Evolutionary conservation across 768 basidiomycete genomes (phyloP).

Genomic region (Mycena olivaceomarginata): DNA sequence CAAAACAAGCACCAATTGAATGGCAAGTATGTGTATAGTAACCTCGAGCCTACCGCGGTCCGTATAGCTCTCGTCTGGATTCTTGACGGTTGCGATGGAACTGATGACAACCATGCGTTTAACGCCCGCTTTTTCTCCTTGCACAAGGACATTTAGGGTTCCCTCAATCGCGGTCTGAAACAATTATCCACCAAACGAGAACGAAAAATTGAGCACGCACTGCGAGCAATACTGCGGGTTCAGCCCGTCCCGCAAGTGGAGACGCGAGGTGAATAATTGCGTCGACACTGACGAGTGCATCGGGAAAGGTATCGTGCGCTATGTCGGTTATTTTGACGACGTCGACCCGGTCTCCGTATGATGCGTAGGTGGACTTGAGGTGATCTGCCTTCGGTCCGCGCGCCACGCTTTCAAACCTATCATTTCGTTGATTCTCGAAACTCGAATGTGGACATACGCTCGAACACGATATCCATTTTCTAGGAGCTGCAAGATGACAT

Average conservation of each 20-base stretch:
- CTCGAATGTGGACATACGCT: constrained; percentile 56
- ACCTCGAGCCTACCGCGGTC: constrained; percentile 52
- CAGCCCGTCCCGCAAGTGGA: constrained; percentile 13
- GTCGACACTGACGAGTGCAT: constrained; percentile 69
- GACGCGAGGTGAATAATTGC: constrained; percentile 63
- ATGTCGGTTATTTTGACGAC: constrained; percentile 53
- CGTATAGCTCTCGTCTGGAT: constrained; percentile 46
- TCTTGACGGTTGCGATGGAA: constrained; percentile 55
- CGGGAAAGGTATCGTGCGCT: constrained; percentile 60
- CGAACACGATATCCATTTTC: constrained; percentile 49
- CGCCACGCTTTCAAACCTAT: constrained; percentile 34
- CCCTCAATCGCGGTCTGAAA: constrained; percentile 43
- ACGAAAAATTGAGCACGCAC: constrained; percentile 32
- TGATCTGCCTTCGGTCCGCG: constrained; percentile 46
- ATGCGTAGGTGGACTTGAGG: constrained; percentile 40
- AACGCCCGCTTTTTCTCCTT: constrained; percentile 61
- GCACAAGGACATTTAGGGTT: constrained; percentile 57
- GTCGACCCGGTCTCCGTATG: constrained; percentile 45
- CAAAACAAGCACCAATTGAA: too few species aligned
- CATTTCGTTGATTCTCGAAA: too few species aligned
- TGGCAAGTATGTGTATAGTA: too few species aligned
- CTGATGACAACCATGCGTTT: constrained; percentile 62
- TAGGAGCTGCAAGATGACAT: constrained; percentile 63
- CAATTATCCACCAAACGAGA: too few species aligned
- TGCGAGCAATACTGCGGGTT: constrained; percentile 42